Evolutionary conservation across 768 basidiomycete species (phyloP).

Genomic region (Phallus indusiatus): DNA sequence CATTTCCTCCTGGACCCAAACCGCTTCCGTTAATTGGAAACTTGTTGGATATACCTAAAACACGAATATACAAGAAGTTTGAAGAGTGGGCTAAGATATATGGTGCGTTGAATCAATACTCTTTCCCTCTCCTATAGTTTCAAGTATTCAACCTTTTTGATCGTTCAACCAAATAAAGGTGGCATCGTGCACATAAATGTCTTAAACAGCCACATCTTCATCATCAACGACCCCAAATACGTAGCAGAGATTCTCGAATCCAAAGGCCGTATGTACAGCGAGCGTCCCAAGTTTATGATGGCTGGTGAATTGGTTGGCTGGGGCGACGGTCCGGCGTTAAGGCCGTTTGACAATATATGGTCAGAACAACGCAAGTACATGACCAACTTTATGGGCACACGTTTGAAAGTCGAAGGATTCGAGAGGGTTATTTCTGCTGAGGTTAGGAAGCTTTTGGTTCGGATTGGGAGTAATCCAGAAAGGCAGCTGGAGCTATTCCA

Average conservation of each 20-base stretch:
- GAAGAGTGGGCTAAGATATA: slow-evolving; percentile 43
- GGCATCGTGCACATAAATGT: slow-evolving; percentile 38
- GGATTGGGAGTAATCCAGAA: slow-evolving; percentile 9
- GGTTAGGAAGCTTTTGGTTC: slow-evolving; percentile 10
- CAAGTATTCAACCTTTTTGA: background rate
- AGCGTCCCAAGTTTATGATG: background rate
- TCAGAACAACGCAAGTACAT: slow-evolving; percentile 15
- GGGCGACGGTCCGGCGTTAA: background rate
- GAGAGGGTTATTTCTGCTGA: slow-evolving; percentile 11
- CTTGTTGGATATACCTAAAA: slow-evolving; percentile 40
- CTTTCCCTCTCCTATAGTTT: background rate
- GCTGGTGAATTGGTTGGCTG: background rate
- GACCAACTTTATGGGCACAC: slow-evolving; percentile 16
- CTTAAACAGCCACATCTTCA: slow-evolving; percentile 33
- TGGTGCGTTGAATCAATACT: slow-evolving; percentile 23
- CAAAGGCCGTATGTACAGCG: background rate
- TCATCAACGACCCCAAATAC: slow-evolving; percentile 34
- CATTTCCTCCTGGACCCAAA: slow-evolving; percentile 30
- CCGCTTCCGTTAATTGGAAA: slow-evolving; percentile 47
- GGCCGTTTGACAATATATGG: slow-evolving; percentile 12
- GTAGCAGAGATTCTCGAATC: background rate
- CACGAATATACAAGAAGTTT: slow-evolving; percentile 43
- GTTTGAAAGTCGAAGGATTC: slow-evolving; percentile 15
- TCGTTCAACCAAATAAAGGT: slow-evolving; percentile 22
- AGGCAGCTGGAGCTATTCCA: slow-evolving; percentile 14